Conservation (phyloP, 306 rosid genomes). For the Cicer yamashitae region DNA sequence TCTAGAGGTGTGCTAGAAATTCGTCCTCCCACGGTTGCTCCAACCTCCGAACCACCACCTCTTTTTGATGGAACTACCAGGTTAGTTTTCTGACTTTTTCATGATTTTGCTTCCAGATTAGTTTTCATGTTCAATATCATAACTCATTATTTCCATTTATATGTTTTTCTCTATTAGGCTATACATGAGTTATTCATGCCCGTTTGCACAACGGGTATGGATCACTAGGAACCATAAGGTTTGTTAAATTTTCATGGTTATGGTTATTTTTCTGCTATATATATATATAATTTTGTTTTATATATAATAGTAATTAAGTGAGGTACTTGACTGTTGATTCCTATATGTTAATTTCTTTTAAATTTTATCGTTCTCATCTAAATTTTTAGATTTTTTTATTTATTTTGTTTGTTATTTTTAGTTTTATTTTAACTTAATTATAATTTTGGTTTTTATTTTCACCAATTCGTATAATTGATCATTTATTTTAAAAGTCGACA, state of each 20-base stretch:
- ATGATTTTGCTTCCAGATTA: not conserved
- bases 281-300: no score
- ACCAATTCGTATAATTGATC: no score
- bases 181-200: slow-evolving; percentile 57
- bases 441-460: no score
- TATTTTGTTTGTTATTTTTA: no score
- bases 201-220: slow-evolving; percentile 81
- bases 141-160: not conserved
- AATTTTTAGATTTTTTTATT: no score
- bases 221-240: slow-evolving; percentile 78
- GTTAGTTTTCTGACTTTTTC: slow-evolving; percentile 23
- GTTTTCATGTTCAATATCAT: not conserved
- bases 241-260: slow-evolving; percentile 15
- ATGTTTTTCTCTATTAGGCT: slow-evolving; percentile 45
- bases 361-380: no score
- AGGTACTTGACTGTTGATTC: no score
- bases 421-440: no score
- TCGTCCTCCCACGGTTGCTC: slow-evolving; percentile 51
- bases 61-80: slow-evolving; percentile 79
- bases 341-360: no score
- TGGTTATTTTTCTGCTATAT: not conserved
- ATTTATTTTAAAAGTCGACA: no score
- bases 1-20: slow-evolving; percentile 29
- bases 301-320: no score
- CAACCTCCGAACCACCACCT: slow-evolving; percentile 64